These are phyloP conservation scores for Suillus subalutaceus DNA, from an alignment of 768 basidiomycete genomes.

Conservation along the genomic window DNA sequence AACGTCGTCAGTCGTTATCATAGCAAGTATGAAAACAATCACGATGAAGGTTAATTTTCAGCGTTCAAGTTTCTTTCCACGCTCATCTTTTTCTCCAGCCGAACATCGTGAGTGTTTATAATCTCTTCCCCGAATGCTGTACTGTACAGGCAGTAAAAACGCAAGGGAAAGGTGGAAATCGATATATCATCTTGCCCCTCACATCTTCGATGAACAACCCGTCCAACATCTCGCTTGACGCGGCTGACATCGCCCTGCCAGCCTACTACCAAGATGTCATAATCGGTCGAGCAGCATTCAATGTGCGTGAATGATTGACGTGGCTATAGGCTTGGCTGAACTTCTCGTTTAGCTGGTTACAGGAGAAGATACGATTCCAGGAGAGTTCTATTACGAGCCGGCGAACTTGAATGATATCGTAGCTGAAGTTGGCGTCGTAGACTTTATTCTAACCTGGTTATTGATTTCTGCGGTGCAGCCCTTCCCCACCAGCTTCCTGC, in stretches of 20 bases:
- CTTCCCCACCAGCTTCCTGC: slow-evolving; percentile 65
- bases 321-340: neutral
- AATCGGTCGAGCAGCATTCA: slow-evolving; percentile 62
- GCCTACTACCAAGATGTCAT: slow-evolving; percentile 57
- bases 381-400: slow-evolving; percentile 73
- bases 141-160: too few relatives aligned
- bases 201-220: slow-evolving; percentile 64
- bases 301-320: slow-evolving; percentile 40
- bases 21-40: too few relatives aligned
- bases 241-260: slow-evolving; percentile 58
- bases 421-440: slow-evolving; percentile 44
- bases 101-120: too few relatives aligned
- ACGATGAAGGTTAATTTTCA: too few relatives aligned
- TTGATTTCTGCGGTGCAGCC: slow-evolving; percentile 31
- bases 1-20: too few relatives aligned
- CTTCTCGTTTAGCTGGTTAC: slow-evolving; percentile 50
- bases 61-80: too few relatives aligned
- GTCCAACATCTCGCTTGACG: slow-evolving; percentile 66
- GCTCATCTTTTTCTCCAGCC: too few relatives aligned
- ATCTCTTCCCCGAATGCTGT: too few relatives aligned
- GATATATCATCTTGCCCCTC: slow-evolving; percentile 62
- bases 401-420: slow-evolving; percentile 65
- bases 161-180: slow-evolving; percentile 58
- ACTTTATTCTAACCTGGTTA: neutral
- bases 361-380: slow-evolving; percentile 51